A percentile compares a stretch with the other conserved stretches of the same genome.
phyloP scores from a whole-genome alignment of 495 filamentous ascomycete genomes.

The Clavariopsis aquatica region DNA sequence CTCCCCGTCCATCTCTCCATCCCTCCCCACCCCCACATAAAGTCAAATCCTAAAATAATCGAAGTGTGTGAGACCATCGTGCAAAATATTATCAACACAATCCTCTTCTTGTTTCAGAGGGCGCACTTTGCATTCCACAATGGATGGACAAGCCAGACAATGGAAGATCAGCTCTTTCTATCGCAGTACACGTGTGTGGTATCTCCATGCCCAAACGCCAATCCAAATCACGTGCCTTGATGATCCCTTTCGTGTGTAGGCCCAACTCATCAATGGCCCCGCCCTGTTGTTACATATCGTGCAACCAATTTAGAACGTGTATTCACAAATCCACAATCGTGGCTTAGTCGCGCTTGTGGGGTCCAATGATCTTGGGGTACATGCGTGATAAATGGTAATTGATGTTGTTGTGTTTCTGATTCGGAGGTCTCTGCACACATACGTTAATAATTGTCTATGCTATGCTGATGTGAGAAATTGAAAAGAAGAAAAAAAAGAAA shows the following conservation, averaged over 20 bases:
- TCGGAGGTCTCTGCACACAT: conserved; percentile 58
- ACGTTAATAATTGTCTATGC: neutral
- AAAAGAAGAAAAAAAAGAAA: neutral
- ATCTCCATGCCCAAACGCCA: conserved; percentile 11
- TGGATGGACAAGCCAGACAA: neutral
- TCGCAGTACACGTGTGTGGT: neutral
- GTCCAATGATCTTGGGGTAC: conserved; percentile 73
- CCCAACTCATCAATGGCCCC: conserved; percentile 1
- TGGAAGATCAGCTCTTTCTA: neutral
- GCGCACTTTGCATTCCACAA: neutral
- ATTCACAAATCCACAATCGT: neutral
- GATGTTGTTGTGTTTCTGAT: conserved; percentile 78
- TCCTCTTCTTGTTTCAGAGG: neutral
- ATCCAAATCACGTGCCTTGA: neutral
- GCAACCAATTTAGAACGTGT: no score
- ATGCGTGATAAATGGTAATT: conserved; percentile 92
- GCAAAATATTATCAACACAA: neutral
- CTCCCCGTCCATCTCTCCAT: no score
- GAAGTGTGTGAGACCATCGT: no score
- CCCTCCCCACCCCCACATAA: no score
- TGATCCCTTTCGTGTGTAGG: neutral
- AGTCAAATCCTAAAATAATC: no score
- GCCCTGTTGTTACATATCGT: neutral
- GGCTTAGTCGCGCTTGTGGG: conserved; percentile 66
- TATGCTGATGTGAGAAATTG: neutral